Evolutionary conservation across 1,284 basidiomycete species (phyloP).

Genomic region (Ceratobasidium sp.): DNA sequence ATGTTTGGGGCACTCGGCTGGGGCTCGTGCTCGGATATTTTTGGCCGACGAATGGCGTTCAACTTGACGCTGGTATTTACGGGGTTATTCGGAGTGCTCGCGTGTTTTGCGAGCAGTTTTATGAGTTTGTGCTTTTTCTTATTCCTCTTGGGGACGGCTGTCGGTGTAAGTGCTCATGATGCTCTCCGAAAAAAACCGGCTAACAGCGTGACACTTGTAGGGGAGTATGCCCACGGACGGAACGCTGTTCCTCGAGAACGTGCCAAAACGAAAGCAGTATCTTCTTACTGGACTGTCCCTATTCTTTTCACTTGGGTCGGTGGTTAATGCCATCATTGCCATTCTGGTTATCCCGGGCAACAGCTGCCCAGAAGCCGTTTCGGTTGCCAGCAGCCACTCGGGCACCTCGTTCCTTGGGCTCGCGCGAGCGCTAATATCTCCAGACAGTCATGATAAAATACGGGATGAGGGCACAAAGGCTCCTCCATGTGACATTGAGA

Average conservation of each 20-base stretch:
- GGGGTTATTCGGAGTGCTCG: constrained; percentile 83
- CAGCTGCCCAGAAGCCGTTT: constrained; percentile 64
- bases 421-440: background rate
- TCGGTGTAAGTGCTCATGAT: constrained; percentile 66
- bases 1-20: constrained; percentile 93
- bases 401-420: constrained; percentile 2
- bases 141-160: constrained; percentile 89
- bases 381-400: background rate
- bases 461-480: constrained; percentile 44
- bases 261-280: constrained; percentile 89
- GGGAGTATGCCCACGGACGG: constrained; percentile 98
- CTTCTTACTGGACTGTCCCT: constrained; percentile 93
- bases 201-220: constrained; percentile 53
- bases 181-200: background rate
- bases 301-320: constrained; percentile 92
- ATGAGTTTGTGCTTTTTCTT: constrained; percentile 73
- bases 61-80: constrained; percentile 92
- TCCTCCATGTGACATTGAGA: constrained; percentile 65
- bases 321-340: constrained; percentile 79
- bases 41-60: constrained; percentile 88
- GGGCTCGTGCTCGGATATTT: constrained; percentile 78
- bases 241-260: constrained; percentile 90
- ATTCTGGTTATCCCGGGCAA: constrained; percentile 77
- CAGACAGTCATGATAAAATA: constrained; percentile 44
- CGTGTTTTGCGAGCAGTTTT: constrained; percentile 75